phyloP scores from a whole-genome alignment of 495 filamentous ascomycete genomes.

The Aspergillus bridgeri region DNA sequence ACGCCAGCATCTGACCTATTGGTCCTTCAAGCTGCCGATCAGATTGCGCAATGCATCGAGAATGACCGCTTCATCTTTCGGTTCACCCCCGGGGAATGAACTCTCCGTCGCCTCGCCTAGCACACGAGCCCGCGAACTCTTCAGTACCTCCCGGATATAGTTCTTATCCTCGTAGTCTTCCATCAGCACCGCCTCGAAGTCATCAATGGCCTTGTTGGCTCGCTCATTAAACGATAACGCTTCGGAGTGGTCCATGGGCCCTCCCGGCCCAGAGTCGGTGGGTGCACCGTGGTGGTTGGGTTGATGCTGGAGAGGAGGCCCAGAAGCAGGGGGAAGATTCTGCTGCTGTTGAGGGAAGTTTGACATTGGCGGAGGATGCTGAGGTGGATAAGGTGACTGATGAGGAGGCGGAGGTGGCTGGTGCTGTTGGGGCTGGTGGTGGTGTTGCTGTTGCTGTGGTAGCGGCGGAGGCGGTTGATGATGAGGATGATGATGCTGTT shows the following conservation, averaged over 20 bases:
- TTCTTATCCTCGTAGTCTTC: slow-evolving; percentile 51
- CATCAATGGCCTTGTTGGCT: slow-evolving; percentile 49
- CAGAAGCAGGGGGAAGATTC: slow-evolving; percentile 25
- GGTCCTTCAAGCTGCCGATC: slow-evolving; percentile 41
- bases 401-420: slow-evolving; percentile 28
- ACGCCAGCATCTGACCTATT: slow-evolving; percentile 16
- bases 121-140: slow-evolving; percentile 45
- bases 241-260: slow-evolving; percentile 45
- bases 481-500: slow-evolving; percentile 26
- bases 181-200: slow-evolving; percentile 47
- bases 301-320: slow-evolving; percentile 24
- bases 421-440: slow-evolving; percentile 22
- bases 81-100: slow-evolving; percentile 47
- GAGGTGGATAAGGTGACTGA: slow-evolving; percentile 30
- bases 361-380: slow-evolving; percentile 22
- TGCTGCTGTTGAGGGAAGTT: slow-evolving; percentile 28
- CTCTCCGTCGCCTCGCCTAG: slow-evolving; percentile 41
- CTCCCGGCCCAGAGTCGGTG: slow-evolving; percentile 46
- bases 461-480: slow-evolving; percentile 30
- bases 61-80: slow-evolving; percentile 46
- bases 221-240: slow-evolving; percentile 43
- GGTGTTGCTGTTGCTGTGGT: slow-evolving; percentile 32
- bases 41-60: slow-evolving; percentile 41
- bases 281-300: slow-evolving; percentile 17
- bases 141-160: slow-evolving; percentile 49